Conservation (phyloP, 352 stramenopile species). For the Phytophthora parvispora region DNA sequence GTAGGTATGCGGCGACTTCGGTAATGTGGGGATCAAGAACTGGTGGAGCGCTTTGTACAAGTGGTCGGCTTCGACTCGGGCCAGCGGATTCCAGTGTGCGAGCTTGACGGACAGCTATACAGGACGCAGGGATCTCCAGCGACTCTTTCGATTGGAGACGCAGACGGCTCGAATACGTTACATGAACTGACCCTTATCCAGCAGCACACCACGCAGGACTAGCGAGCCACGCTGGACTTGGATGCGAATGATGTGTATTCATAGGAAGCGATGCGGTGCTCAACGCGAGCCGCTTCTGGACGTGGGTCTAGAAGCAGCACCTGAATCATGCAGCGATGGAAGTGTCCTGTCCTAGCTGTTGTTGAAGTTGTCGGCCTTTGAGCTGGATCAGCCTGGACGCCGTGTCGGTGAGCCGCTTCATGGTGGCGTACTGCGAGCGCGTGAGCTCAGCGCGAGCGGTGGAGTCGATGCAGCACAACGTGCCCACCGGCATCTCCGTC, state of each 20-base stretch:
- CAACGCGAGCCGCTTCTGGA: neutral
- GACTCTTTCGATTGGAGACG: neutral
- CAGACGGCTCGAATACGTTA: neutral
- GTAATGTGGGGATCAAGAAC: neutral
- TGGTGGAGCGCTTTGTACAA: neutral
- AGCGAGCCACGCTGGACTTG: neutral
- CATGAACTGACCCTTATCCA: neutral
- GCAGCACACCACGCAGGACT: neutral
- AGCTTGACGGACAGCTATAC: neutral
- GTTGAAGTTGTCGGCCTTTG: constrained; percentile 29
- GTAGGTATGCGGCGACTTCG: neutral
- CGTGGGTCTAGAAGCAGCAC: neutral
- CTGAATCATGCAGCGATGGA: constrained; percentile 2
- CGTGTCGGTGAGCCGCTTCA: constrained; percentile 38
- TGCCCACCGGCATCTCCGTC: constrained; percentile 44
- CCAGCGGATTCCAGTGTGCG: neutral
- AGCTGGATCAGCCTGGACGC: constrained; percentile 43
- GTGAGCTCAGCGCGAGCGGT: constrained; percentile 38
- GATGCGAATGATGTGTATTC: neutral
- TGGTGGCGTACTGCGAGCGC: constrained; percentile 42
- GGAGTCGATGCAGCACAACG: constrained; percentile 48
- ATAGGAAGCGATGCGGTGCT: neutral
- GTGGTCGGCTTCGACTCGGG: neutral
- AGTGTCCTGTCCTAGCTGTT: neutral
- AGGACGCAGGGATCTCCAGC: neutral